phyloP scores from a whole-genome alignment of 2,329 filamentous ascomycete genomes.

The Neopestalotiopsis rosae region DNA sequence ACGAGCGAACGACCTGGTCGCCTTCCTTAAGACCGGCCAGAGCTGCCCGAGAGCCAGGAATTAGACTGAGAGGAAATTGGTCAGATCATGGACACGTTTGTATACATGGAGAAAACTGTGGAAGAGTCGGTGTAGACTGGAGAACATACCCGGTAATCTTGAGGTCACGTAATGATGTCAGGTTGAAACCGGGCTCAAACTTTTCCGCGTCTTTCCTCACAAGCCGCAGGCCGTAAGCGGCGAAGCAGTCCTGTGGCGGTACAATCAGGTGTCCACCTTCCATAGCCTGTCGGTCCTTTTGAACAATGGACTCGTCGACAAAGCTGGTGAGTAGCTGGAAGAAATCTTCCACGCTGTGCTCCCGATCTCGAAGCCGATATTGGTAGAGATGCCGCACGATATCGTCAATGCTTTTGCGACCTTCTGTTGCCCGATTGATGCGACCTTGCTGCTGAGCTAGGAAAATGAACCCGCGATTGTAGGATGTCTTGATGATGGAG shows the following conservation, averaged over 20 bases:
- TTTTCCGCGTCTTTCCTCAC: conserved; percentile 5
- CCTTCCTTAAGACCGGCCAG: conserved; percentile 5
- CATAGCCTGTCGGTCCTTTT: background rate
- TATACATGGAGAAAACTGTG: no score
- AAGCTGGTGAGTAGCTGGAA: background rate
- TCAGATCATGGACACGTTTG: no score
- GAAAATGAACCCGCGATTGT: conserved; percentile 9
- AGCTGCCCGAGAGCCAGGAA: background rate
- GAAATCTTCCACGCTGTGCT: conserved; percentile 3
- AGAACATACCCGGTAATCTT: conserved; percentile 3
- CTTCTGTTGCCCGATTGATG: background rate
- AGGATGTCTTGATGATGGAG: background rate
- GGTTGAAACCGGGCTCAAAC: conserved; percentile 9
- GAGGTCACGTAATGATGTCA: background rate
- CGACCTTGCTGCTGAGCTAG: conserved; percentile 7
- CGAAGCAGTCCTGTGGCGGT: conserved; percentile 3
- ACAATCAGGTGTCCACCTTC: conserved; percentile 7
- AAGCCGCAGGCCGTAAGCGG: conserved; percentile 8
- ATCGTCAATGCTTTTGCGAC: conserved; percentile 8
- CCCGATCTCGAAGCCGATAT: background rate
- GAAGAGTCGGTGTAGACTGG: no score
- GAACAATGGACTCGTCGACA: background rate
- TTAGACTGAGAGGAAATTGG: background rate
- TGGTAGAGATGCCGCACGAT: conserved; percentile 2
- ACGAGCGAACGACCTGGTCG: background rate